Evolutionary conservation across 495 filamentous ascomycete species (phyloP), one percentile per base, ranked within the genome.

Genomic region (Pseudomonodictys pantanalensis): DNA sequence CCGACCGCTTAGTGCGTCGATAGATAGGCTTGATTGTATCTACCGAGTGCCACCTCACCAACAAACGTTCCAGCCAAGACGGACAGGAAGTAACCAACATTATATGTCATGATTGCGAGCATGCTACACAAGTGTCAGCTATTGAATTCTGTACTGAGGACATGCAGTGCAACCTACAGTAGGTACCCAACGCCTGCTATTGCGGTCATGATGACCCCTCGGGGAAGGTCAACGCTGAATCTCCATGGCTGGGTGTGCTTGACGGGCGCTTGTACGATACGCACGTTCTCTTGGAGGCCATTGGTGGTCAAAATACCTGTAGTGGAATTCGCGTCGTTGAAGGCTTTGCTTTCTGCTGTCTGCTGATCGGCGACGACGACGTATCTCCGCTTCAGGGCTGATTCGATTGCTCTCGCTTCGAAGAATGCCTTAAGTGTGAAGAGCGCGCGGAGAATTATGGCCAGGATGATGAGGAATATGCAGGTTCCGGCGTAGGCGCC

Each of bases 41-140:
- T 78, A 11, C 92, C 92, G 46, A 92, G 78, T 0, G 82, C 80
- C 32, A 97, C 74, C 72, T 92, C 92, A 12, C 92, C 92, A 3
- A 93, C 65, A 69, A 96, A 96, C 1, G 84, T 80, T 5, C 92
- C 92, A 5, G 75, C 88, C 22, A 97, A 81, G 0, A 96, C 81
- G 1, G 92, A 91, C 24, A 92, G 74, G 74, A 96, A 97, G 68
- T 96, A 97, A n/a, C 92, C 92, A 42, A 97, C 82, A 67, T 97
- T 97, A 83, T 92, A 82, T 2, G 91, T 93, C 92, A 97, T 97
- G 65, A 96, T 89, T n/a, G 89, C 92, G 75, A 97, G 77, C 92
- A 97, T 97, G 48, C 92, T 97, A 67, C 26, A 25, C 20, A 25
- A 23, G 15, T 2, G 7, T 47, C 56, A 58, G 46, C 49, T 32